These are phyloP conservation scores for Podospora sp. DNA, from an alignment of 495 filamentous ascomycete genomes.

Conservation along the genomic window DNA sequence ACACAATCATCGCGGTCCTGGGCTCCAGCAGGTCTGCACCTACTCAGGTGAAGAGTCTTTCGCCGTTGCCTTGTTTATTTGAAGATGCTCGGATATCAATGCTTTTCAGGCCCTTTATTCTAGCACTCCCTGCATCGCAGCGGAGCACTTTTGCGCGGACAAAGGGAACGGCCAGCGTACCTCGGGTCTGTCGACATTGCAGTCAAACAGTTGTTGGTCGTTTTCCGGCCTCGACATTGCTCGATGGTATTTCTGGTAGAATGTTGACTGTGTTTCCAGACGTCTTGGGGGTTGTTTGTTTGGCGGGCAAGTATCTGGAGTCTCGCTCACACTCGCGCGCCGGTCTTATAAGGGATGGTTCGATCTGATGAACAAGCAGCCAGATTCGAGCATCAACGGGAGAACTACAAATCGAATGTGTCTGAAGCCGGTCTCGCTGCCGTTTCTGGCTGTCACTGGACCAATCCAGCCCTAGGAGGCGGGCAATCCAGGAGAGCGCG, in stretches of 20 bases:
- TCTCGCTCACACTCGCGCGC: neutral
- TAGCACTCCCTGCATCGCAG: neutral
- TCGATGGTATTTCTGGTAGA: neutral
- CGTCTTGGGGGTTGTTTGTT: neutral
- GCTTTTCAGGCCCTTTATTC: neutral
- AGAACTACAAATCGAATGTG: neutral
- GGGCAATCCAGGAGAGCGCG: neutral
- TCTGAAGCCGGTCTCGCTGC: neutral
- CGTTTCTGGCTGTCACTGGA: neutral
- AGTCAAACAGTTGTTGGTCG: neutral
- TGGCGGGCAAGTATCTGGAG: neutral
- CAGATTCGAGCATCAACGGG: neutral
- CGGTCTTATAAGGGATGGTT: neutral
- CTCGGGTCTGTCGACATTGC: neutral
- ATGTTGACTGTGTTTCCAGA: neutral
- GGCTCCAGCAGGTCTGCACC: neutral
- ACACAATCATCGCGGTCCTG: neutral
- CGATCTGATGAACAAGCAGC: neutral
- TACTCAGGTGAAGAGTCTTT: neutral
- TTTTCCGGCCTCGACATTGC: neutral
- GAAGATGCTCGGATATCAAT: neutral
- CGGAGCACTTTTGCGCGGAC: neutral
- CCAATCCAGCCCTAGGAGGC: slow-evolving; percentile 10
- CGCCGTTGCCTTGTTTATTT: neutral
- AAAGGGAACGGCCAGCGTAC: neutral